phyloP scores from a whole-genome alignment of 805 yeast genomes.

The Hyphopichia homilentoma region DNA sequence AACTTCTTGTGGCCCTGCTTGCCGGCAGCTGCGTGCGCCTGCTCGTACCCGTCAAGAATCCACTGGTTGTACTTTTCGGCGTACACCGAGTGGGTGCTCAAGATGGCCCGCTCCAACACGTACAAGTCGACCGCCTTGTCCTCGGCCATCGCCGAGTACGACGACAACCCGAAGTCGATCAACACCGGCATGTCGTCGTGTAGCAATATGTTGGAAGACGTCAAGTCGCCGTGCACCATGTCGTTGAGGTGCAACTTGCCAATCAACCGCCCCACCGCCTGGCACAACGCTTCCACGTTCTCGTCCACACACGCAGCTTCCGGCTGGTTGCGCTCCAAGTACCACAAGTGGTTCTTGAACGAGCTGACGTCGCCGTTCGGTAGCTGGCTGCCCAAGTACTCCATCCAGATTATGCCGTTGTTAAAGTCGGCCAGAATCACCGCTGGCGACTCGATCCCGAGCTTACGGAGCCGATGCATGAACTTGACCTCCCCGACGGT shows the following conservation, averaged over 20 bases:
- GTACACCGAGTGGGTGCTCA: conserved; percentile 82
- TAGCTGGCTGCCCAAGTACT: conserved; percentile 57
- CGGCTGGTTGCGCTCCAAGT: conserved; percentile 33
- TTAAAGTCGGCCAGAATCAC: conserved; percentile 72
- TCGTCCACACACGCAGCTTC: conserved; percentile 20
- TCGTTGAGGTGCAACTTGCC: conserved; percentile 73
- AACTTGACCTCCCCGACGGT: conserved; percentile 84
- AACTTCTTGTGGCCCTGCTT: conserved; percentile 37
- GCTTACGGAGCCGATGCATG: conserved; percentile 48
- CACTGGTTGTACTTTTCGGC: conserved; percentile 62
- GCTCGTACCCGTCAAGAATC: conserved; percentile 68
- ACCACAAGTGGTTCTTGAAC: conserved; percentile 74
- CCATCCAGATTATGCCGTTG: conserved; percentile 89
- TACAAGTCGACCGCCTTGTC: conserved; percentile 97
- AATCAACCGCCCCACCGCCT: conserved; percentile 60
- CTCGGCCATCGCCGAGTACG: conserved; percentile 70
- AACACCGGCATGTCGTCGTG: conserved; percentile 46
- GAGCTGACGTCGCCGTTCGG: conserved; percentile 55
- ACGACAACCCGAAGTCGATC: conserved; percentile 90
- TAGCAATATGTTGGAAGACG: conserved; percentile 81
- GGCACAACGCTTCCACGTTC: conserved; percentile 43
- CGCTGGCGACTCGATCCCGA: conserved; percentile 69
- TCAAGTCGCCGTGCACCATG: conserved; percentile 89
- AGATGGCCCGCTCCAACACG: conserved; percentile 86
- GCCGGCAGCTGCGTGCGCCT: conserved; percentile 26